Evolutionary conservation across 2,329 filamentous ascomycete species (phyloP).

Genomic region (Fusarium xylarioides): DNA sequence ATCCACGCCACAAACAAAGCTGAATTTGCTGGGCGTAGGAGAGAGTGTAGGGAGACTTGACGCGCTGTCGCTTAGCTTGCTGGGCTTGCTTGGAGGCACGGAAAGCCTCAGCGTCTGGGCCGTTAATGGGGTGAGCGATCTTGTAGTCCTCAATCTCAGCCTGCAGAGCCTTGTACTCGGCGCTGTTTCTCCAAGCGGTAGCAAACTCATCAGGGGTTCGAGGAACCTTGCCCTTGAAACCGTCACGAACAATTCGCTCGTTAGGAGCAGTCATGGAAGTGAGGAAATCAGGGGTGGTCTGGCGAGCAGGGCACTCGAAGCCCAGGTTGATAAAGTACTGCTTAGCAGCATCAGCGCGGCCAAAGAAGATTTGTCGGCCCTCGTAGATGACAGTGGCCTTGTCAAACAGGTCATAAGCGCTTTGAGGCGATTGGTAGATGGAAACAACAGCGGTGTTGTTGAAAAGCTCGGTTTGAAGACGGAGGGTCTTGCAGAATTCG

Average conservation of each 20-base stretch:
- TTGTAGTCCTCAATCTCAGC: conserved; percentile 67
- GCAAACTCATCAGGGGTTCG: conserved; percentile 71
- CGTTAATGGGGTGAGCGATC: conserved; percentile 60
- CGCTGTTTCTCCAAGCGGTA: conserved; percentile 64
- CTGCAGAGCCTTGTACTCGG: conserved; percentile 60
- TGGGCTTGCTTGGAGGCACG: conserved; percentile 62
- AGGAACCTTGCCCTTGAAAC: conserved; percentile 65
- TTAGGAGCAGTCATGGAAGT: conserved; percentile 72
- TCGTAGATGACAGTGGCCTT: conserved; percentile 68
- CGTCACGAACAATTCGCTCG: conserved; percentile 65
- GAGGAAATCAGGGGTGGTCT: conserved; percentile 76
- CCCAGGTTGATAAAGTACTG: conserved; percentile 74
- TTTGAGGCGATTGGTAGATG: conserved; percentile 76
- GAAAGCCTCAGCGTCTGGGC: conserved; percentile 66
- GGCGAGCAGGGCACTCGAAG: conserved; percentile 71
- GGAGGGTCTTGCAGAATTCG: conserved; percentile 77
- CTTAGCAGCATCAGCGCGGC: conserved; percentile 66
- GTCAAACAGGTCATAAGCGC: conserved; percentile 71
- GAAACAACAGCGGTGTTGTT: conserved; percentile 73
- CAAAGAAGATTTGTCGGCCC: conserved; percentile 71
- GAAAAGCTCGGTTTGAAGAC: conserved; percentile 73
- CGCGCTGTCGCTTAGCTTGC: conserved; percentile 67
- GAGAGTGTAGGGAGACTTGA: conserved; percentile 83
- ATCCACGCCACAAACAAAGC: conserved; percentile 84
- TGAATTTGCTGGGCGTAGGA: conserved; percentile 78